These are phyloP conservation scores for Tolypocladium pustulatum DNA, from an alignment of 2,329 filamentous ascomycete genomes.

Conservation along the genomic window DNA sequence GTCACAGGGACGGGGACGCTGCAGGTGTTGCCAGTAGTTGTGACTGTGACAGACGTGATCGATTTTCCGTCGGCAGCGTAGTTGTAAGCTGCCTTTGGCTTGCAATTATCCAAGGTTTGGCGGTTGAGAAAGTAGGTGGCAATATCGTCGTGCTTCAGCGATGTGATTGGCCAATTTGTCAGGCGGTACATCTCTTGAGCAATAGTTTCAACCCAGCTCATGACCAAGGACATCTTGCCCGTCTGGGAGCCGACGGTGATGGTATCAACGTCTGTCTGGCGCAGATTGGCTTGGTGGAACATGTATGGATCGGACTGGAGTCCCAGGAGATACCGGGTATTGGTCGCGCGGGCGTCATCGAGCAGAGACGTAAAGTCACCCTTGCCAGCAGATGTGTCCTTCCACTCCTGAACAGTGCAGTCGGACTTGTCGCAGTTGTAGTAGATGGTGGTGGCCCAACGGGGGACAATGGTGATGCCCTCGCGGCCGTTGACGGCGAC, in stretches of 20 bases:
- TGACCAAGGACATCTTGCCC: slow-evolving; percentile 39
- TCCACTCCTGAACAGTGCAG: slow-evolving; percentile 51
- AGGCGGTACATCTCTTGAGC: slow-evolving; percentile 43
- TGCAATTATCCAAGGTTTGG: slow-evolving; percentile 39
- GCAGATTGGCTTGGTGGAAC: slow-evolving; percentile 55
- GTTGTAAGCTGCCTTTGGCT: slow-evolving; percentile 35
- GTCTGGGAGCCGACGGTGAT: slow-evolving; percentile 37
- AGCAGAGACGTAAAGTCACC: slow-evolving; percentile 43
- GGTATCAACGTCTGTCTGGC: slow-evolving; percentile 33
- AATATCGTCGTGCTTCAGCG: slow-evolving; percentile 32
- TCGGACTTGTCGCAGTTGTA: slow-evolving; percentile 50
- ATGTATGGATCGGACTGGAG: slow-evolving; percentile 45
- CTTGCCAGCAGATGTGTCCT: slow-evolving; percentile 43
- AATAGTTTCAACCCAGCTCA: slow-evolving; percentile 45
- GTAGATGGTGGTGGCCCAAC: slow-evolving; percentile 53
- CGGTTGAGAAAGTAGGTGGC: slow-evolving; percentile 40
- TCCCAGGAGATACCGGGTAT: slow-evolving; percentile 44
- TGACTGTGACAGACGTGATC: slow-evolving; percentile 40
- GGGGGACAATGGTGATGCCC: slow-evolving; percentile 45
- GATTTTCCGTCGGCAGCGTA: slow-evolving; percentile 27
- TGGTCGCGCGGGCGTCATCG: slow-evolving; percentile 36
- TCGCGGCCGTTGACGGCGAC: slow-evolving; percentile 40
- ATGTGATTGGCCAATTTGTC: slow-evolving; percentile 13
- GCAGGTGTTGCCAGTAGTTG: slow-evolving; percentile 38
- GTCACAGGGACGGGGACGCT: slow-evolving; percentile 42